Conservation (phyloP, 352 stramenopile species). For the Globisporangium middletonii region DNA sequence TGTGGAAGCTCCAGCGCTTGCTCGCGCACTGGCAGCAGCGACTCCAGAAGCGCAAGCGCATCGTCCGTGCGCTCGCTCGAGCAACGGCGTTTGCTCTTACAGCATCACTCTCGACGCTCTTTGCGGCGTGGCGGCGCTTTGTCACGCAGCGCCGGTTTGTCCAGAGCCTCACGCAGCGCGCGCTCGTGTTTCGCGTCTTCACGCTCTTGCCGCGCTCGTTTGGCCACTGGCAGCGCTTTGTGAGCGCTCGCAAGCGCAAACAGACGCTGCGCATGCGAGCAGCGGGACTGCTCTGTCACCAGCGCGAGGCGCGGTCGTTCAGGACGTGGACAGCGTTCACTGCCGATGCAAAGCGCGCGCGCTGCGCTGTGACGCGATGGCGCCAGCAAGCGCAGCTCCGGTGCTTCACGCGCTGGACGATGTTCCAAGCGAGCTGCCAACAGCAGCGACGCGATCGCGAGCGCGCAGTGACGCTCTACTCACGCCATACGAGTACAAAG, state of each 20-base stretch:
- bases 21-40: not conserved
- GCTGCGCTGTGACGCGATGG: slow-evolving; percentile 18
- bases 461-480: slow-evolving; percentile 13
- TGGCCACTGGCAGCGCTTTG: slow-evolving; percentile 22
- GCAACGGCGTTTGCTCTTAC: slow-evolving; percentile 12
- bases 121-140: slow-evolving; percentile 29
- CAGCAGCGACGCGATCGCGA: slow-evolving; percentile 5
- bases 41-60: not conserved
- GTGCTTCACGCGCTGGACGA: slow-evolving; percentile 16
- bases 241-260: slow-evolving; percentile 7
- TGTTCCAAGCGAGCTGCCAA: slow-evolving; percentile 10
- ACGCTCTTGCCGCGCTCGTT: slow-evolving; percentile 28
- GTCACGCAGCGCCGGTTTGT: slow-evolving; percentile 7
- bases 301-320: slow-evolving; percentile 29
- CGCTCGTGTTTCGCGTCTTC: slow-evolving; percentile 35
- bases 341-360: slow-evolving; percentile 6
- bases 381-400: slow-evolving; percentile 8
- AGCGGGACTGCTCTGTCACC: slow-evolving; percentile 24
- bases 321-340: slow-evolving; percentile 20
- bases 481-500: not conserved
- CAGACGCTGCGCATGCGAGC: slow-evolving; percentile 20
- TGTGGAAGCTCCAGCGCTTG: not conserved
- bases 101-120: slow-evolving; percentile 11
- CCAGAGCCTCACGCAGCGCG: slow-evolving; percentile 25
- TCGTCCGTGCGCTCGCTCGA: slow-evolving; percentile 6